Conservation (phyloP, 805 yeast genomes). For the Sungouiozyma intestinalis region DNA sequence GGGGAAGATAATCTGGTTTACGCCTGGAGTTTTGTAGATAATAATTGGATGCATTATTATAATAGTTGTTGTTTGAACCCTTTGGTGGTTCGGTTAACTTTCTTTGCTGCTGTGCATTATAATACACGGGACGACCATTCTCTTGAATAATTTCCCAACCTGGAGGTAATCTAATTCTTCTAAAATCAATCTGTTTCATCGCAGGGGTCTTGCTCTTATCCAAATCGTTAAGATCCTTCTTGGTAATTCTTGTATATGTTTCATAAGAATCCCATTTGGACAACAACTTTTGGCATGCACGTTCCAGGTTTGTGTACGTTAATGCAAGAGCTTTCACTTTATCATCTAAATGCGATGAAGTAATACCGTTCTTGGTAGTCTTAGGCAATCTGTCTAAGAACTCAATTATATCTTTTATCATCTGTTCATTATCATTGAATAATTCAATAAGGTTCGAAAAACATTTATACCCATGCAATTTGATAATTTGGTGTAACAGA, state of each 20-base stretch:
- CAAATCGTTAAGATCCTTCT: constrained; percentile 29
- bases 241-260: constrained; percentile 80
- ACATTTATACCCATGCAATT: constrained; percentile 81
- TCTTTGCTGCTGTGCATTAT: constrained; percentile 23
- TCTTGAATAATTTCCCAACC: constrained; percentile 29
- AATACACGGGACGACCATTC: constrained; percentile 27
- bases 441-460: constrained; percentile 46
- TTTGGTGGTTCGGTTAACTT: constrained; percentile 26
- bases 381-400: constrained; percentile 58
- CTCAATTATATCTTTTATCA: constrained; percentile 41
- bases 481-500: constrained; percentile 50
- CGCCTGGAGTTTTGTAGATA: not conserved
- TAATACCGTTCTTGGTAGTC: constrained; percentile 68
- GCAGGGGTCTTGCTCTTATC: constrained; percentile 5
- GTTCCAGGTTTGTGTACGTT: constrained; percentile 21
- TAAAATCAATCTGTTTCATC: constrained; percentile 20
- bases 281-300: constrained; percentile 34
- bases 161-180: constrained; percentile 26
- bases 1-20: not conserved
- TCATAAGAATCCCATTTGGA: constrained; percentile 63
- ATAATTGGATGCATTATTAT: not conserved
- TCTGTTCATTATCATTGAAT: constrained; percentile 26
- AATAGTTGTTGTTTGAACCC: constrained; percentile 5
- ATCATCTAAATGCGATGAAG: constrained; percentile 60
- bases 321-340: constrained; percentile 32